Evolutionary conservation across 1,139 yeast genomes (phyloP), one percentile per base, ranked within the genome.

Genomic region (Suhomyces yuchorum): DNA sequence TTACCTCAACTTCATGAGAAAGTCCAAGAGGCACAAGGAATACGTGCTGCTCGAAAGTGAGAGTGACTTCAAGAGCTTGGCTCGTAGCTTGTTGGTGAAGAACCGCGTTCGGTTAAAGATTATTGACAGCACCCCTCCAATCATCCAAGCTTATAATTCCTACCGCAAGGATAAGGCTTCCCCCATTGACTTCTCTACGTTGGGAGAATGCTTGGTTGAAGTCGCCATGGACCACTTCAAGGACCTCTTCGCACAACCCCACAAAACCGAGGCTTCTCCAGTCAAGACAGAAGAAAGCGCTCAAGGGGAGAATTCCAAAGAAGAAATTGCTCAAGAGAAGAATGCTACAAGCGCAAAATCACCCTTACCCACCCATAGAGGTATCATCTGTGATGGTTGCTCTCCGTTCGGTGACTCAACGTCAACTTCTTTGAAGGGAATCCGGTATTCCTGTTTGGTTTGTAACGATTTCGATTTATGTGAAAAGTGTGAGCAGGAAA

Each of bases 391-490:
- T 54, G 82, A 80, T 52, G 63, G 67, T 15, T 78, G 82, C 48
- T 52, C 59, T 48, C 68, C 72, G 3, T 44, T 54, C 15, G 45
- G 26, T 19, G n/a, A 9, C n/a, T 34, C 35, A 17, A 52, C 51
- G n/a, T 59, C 65, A 44, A 61, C 62, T 33, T 68, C 68, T 8
- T 68, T 83, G 42, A 56, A 43, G 22, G 88, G 88, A 1, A 55
- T 60, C 12, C 72, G 88, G 53, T 84, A 70, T 64, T 72, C 75
- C 47, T 84, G 90, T 59, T 54, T 75, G 44, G 75, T 75, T 28
- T 84, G 90, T 58, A 51, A 58, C 3, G 77, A 84, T 55, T 83
- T 70, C 61, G 87, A 84, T 56, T 66, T 83, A 49, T 84, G 90
- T 58, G 68, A 73, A 32, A 43, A 55, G 1, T 84, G 89, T 59